phyloP scores from a whole-genome alignment of 2,329 filamentous ascomycete genomes.

The Tolypocladium pustulatum region DNA sequence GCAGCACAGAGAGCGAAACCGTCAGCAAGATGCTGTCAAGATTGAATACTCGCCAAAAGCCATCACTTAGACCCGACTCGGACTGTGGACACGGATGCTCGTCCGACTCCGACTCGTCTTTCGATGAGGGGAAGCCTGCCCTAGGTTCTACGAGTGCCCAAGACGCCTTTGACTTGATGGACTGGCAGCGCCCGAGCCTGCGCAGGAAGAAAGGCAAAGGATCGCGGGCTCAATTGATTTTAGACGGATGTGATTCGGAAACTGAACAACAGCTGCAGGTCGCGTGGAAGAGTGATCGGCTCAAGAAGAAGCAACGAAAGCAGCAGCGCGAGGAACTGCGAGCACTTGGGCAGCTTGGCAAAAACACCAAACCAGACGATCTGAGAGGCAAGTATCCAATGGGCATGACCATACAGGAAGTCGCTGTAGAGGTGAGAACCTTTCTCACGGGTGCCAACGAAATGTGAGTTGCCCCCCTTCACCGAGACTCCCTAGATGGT shows the following conservation, averaged over 20 bases:
- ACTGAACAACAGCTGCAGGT: conserved; percentile 47
- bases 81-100: no score
- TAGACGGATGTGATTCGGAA: conserved; percentile 55
- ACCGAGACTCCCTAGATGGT: conserved; percentile 1
- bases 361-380: conserved; percentile 42
- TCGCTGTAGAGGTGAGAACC: conserved; percentile 59
- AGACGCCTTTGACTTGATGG: conserved; percentile 75
- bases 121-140: not conserved
- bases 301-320: conserved; percentile 62
- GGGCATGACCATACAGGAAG: conserved; percentile 60
- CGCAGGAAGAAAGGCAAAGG: conserved; percentile 53
- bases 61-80: no score
- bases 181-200: conserved; percentile 62
- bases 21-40: not conserved
- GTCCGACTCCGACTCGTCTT: not conserved
- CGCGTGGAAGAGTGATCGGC: conserved; percentile 56
- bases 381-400: conserved; percentile 60
- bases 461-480: conserved; percentile 37
- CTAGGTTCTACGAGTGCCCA: conserved; percentile 21
- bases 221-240: conserved; percentile 38
- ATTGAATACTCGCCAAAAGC: not conserved
- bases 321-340: conserved; percentile 59
- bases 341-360: conserved; percentile 54
- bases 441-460: conserved; percentile 58
- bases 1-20: not conserved